Base-by-base conservation (phyloP, 2,329 filamentous ascomycete genomes). In the Didymella arachidicola region DNA sequence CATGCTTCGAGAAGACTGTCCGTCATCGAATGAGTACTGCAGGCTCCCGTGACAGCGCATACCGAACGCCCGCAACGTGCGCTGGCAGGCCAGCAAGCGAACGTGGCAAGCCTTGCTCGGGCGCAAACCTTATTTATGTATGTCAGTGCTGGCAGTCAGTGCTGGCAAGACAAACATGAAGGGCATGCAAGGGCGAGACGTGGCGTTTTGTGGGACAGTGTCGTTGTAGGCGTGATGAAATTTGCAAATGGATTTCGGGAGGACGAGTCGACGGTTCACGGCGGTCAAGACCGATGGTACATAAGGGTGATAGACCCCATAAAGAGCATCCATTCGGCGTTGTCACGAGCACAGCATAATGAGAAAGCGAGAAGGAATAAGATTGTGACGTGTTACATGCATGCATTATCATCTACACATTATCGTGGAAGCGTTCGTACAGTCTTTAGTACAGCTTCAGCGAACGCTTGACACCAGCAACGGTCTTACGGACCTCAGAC, bases 401-500 rank as follows among this genome's bases (percentile, higher is more conserved):
- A 27, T 44, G 39, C 27, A 41, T 49, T 29, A 5, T 53, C 47
- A 39, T 58, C 30, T 49, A 45, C 16, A 53, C 56, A 44, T 57
- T 53, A 47, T 57, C 22, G 22, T 57, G 14, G 16, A 30, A 6
- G 11, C 25, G 1, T 19, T n/a, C 10, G 29, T 26, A 25, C n/a
- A 7, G 26, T 10, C 6, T 50, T 45, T 57, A 59, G 50, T 50
- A 59, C 25, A 59, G 39, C 39, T 59, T 53, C 7, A 59, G 45
- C 25, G 45, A 53, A 45, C 56, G 56, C 45, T 53, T 59, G 6
- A 32, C 49, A 16, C 50, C 56, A 41, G 44, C 27, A 16, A 59
- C 56, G 22, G 38, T 57, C 53, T 60, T 61, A 59, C 63, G 60
- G 27, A 43, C 53, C 59, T 59, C 63, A 52, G 59, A 39, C 22